Evolutionary conservation across 805 yeast species (phyloP), one percentile per base, ranked within the genome.

Genomic region (Candida xiaguanensis): DNA sequence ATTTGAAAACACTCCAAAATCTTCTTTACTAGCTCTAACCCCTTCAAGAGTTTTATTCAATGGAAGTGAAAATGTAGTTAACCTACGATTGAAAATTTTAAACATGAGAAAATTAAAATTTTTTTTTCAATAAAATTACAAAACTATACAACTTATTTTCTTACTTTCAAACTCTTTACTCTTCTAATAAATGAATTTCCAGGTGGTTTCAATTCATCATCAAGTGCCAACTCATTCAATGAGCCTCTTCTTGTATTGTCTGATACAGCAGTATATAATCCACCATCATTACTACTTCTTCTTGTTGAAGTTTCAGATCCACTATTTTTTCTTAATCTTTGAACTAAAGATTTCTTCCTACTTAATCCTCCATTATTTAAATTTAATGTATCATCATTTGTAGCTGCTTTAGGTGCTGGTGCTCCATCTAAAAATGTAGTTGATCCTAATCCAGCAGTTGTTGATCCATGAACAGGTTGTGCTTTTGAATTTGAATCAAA

Each of bases 351-450:
- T 66, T 86, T 87, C 62, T 89, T 88, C 59, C 97, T 78, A 23
- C 80, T 78, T 44, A 90, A 62, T 1, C 80, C 81, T 14, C 72
- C 61, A 20, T 47, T 52, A 34, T 41, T 43, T n/a, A 51, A 34
- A 19, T 44, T 46, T 31, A 52, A 46, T 36, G 59, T 52, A 12
- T 65, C 66, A 11, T 53, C 55, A n/a, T 35, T 32, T 7, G 11
- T 15, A 4, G 40, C 48, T 12, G 50, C 63, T 59, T 40, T 82
- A 62, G 75, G 72, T 4, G 97, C 99, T 11, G 98, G 98, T 0
- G 97, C 93, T 25, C 99, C 99, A 59, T 93, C 96, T 44, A 91
- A 58, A 57, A 91, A 91, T 0, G 99, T 91, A 2, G 96, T 76
- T 1, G 91, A 77, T 2, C 99, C 99, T 31, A 93, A 72, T 1